These are phyloP conservation scores for Ustilago shanxiensis DNA, from an alignment of 1,284 basidiomycete genomes.

Conservation along the genomic window DNA sequence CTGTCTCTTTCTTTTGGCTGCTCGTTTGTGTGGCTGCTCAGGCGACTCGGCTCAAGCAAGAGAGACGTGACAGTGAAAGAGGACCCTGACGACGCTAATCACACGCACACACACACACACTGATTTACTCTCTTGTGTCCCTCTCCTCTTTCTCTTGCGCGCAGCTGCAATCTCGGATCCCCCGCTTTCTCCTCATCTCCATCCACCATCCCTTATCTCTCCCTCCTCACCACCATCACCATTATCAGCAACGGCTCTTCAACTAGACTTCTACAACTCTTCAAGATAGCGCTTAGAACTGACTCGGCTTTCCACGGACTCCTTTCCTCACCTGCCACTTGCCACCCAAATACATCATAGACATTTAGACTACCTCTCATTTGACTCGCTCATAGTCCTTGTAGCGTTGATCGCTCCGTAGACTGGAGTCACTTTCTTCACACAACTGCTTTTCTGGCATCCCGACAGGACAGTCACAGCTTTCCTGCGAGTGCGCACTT, in stretches of 20 bases:
- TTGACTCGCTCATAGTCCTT: constrained; percentile 1
- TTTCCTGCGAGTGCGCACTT: neutral
- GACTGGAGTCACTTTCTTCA: neutral
- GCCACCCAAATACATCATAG: neutral
- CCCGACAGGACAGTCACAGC: neutral
- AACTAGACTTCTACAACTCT: neutral
- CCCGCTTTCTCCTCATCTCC: neutral
- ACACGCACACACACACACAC: neutral
- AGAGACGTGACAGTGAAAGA: neutral
- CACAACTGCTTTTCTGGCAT: neutral
- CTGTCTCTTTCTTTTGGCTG: too few relatives aligned
- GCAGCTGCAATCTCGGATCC: neutral
- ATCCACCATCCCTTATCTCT: neutral
- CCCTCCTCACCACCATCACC: constrained; percentile 7
- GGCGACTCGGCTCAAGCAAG: neutral
- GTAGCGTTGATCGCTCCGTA: constrained; percentile 5
- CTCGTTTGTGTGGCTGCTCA: too few relatives aligned
- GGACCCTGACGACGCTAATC: constrained; percentile 11
- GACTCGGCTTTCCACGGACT: neutral
- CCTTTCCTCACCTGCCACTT: neutral
- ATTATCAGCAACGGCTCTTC: neutral
- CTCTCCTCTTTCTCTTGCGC: neutral
- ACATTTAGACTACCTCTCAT: neutral
- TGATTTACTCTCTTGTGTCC: too few relatives aligned
- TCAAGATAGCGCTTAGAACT: constrained; percentile 5